These are phyloP conservation scores for Turnera subulata DNA, from an alignment of 345 rosid genomes.

Conservation along the genomic window DNA sequence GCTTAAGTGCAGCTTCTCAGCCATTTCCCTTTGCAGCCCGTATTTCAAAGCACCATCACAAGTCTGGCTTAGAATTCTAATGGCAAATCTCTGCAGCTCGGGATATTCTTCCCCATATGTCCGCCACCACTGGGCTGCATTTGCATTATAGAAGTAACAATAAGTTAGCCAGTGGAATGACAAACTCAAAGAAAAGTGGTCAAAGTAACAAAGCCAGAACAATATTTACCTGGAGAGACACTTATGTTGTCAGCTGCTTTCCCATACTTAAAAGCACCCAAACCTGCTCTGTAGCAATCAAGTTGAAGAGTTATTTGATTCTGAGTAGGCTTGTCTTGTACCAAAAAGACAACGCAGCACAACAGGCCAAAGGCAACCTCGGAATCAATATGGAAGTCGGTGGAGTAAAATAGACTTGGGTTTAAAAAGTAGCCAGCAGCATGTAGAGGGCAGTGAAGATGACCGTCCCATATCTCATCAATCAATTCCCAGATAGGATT, in stretches of 20 bases:
- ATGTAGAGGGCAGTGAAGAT: constrained; percentile 60
- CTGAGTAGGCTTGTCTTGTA: constrained; percentile 24
- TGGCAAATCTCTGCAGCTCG: constrained; percentile 50
- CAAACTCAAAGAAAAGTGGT: too few species aligned
- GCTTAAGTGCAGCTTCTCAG: constrained; percentile 34
- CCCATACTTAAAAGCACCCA: constrained; percentile 42
- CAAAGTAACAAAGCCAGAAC: too few species aligned
- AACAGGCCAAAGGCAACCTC: constrained; percentile 49
- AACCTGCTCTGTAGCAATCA: constrained; percentile 33
- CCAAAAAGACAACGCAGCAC: constrained; percentile 36
- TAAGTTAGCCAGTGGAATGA: too few species aligned
- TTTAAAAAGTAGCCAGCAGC: constrained; percentile 63
- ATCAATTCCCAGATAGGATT: constrained; percentile 47
- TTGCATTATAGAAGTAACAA: background rate
- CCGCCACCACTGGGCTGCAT: constrained; percentile 57
- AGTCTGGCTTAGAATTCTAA: constrained; percentile 49
- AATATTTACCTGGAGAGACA: constrained; percentile 40
- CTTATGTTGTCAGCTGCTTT: constrained; percentile 28
- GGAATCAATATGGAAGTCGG: constrained; percentile 35
- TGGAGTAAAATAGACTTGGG: constrained; percentile 49
- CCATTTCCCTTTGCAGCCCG: constrained; percentile 42
- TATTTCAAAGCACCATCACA: constrained; percentile 49
- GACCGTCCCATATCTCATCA: constrained; percentile 53
- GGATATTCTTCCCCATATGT: constrained; percentile 39
- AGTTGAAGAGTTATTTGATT: constrained; percentile 36